Conservation (phyloP, 1,139 yeast genomes). For the Debaryomyces nepalensis region DNA sequence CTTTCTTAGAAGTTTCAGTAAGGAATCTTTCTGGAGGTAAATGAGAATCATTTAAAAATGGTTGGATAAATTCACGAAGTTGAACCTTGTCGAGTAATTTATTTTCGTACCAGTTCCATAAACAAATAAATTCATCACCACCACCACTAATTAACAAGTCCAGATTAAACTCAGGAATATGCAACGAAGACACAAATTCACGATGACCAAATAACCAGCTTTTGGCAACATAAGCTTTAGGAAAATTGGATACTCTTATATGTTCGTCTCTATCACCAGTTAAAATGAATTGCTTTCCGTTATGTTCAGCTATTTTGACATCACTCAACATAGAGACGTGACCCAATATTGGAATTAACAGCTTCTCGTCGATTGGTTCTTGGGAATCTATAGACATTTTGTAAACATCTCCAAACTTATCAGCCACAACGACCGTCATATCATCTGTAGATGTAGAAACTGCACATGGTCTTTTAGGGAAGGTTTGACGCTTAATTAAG, state of each 20-base stretch:
- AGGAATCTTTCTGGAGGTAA: conserved; percentile 70
- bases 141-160: conserved; percentile 75
- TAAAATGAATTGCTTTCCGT: conserved; percentile 60
- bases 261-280: conserved; percentile 97
- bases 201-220: conserved; percentile 87
- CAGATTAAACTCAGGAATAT: conserved; percentile 54
- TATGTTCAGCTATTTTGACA: conserved; percentile 50
- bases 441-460: conserved; percentile 62
- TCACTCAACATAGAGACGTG: conserved; percentile 96
- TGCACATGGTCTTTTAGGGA: conserved; percentile 91
- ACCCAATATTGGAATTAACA: conserved; percentile 74
- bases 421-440: conserved; percentile 71
- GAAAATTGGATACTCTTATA: conserved; percentile 82
- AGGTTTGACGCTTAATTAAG: conserved; percentile 70
- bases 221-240: conserved; percentile 76
- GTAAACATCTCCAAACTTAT: conserved; percentile 96
- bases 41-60: conserved; percentile 60
- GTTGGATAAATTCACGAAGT: conserved; percentile 51
- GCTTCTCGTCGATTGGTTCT: conserved; percentile 42
- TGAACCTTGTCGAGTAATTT: conserved; percentile 53
- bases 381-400: conserved; percentile 46
- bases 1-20: conserved; percentile 55
- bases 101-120: conserved; percentile 76
- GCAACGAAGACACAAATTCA: conserved; percentile 73
- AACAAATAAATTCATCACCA: conserved; percentile 77